Percentiles rank a stretch among this genome's conserved stretches.
Evolutionary conservation across 352 stramenopile genomes (phyloP).

Genomic region (Pythium chondricola): DNA sequence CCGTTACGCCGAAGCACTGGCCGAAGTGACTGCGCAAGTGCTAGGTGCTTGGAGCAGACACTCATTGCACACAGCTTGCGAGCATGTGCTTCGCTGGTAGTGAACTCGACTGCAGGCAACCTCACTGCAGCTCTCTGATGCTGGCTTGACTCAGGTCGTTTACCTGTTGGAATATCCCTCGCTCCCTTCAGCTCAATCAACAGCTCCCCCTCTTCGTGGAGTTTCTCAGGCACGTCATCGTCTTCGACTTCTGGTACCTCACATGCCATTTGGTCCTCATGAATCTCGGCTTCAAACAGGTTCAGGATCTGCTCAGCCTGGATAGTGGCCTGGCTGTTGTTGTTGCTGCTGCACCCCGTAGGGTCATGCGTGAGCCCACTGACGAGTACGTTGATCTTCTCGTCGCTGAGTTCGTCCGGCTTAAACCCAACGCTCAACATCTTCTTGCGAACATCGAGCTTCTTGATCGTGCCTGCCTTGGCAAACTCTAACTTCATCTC

Average conservation of each 20-base stretch:
- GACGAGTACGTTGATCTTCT: conserved; percentile 63
- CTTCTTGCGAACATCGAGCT: conserved; percentile 50
- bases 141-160: conserved; percentile 11
- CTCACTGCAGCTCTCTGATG: conserved; percentile 25
- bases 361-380: too few species aligned
- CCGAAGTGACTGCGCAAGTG: conserved; percentile 24
- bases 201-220: conserved; percentile 66
- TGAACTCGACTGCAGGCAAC: conserved; percentile 33
- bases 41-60: conserved; percentile 35
- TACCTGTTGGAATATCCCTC: conserved; percentile 35
- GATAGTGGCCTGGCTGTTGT: conserved; percentile 32
- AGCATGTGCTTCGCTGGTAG: conserved; percentile 15
- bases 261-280: conserved; percentile 68
- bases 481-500: conserved; percentile 63
- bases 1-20: conserved; percentile 20
- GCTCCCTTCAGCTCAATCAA: conserved; percentile 50
- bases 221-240: conserved; percentile 53
- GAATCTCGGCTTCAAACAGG: conserved; percentile 61
- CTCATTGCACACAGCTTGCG: conserved; percentile 23
- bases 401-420: conserved; percentile 57
- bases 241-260: conserved; percentile 76
- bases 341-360: too few species aligned
- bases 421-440: conserved; percentile 65
- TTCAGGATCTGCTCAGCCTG: conserved; percentile 43
- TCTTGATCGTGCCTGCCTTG: conserved; percentile 41